Evolutionary conservation across 371 early-diverging fungal species (phyloP), one percentile per base, ranked within the genome.

Genomic region (Conidiobolus incongruus): DNA sequence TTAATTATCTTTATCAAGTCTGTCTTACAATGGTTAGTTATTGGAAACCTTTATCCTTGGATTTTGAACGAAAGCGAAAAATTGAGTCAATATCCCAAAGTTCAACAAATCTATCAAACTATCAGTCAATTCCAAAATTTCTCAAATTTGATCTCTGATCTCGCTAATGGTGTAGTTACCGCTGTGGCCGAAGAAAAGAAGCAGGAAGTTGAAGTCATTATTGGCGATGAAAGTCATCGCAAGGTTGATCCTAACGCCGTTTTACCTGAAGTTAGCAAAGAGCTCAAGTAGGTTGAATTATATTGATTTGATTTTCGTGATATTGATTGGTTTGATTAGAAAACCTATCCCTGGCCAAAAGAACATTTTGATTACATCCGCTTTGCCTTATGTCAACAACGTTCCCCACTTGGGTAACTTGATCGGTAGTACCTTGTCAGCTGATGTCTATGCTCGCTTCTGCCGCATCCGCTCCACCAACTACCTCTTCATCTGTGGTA

Each of bases 391-490:
- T 59, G 98, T 97, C 45, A 99, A 99, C 74, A 99, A 99, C 58
- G 81, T 94, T 44, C 99, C 99, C 38, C 99, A 99, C 54, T 72
- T 99, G 56, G 99, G 99, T 56, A 99, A 99, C 70, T 82, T 99
- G 52, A 83, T 99, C 53, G 99, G 99, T 22, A 91, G 90, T 44
- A 87, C 94, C 2, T 72, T 99, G 44, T 84, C 87, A 58, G 98
- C 90, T n/a, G 99, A 99, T 65, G 93, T 87, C 11, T 99, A 72
- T 66, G 83, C 93, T 26, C 71, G 97, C 63, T 99, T 76, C 65
- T 84, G 78, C 46, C 90, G 93, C 44, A 62, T 77, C 44, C 79
- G 91, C 33, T 86, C 82, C n/a, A 67, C 81, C 59, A 91, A 96
- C 55, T 76, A 81, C 2, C 58, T 92, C n/a, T 92, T 68, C 54